These are phyloP conservation scores for Ambrosia artemisiifolia DNA, from an alignment of 129 eudicot species.

Conservation along the genomic window DNA sequence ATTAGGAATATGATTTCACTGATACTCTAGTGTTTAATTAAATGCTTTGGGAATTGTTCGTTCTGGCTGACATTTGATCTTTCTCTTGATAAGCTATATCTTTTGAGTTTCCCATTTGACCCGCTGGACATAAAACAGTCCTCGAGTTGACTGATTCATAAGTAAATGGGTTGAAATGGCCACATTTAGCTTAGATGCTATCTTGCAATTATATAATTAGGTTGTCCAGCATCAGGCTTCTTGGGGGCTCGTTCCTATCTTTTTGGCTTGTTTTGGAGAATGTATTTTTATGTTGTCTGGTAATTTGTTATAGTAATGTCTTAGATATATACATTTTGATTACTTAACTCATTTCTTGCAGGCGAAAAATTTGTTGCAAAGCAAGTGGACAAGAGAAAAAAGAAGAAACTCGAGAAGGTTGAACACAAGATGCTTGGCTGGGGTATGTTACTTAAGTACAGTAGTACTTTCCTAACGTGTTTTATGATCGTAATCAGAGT, in stretches of 20 bases:
- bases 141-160: conserved; percentile 4
- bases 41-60: conserved; percentile 7
- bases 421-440: conserved; percentile 99
- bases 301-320: not conserved
- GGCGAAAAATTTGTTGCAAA: conserved; percentile 86
- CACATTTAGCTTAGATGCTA: conserved; percentile 7
- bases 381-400: conserved; percentile 84
- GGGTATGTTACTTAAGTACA: conserved; percentile 51
- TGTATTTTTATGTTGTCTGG: not conserved
- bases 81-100: not conserved
- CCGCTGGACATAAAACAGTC: conserved; percentile 2
- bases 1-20: not conserved
- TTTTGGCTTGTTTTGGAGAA: not conserved
- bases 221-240: not conserved
- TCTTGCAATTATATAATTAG: not conserved
- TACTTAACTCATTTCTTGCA: conserved; percentile 28
- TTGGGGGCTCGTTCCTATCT: not conserved
- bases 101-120: not conserved
- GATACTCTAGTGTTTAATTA: not conserved
- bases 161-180: conserved; percentile 4
- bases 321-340: not conserved
- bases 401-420: conserved; percentile 81
- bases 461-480: not conserved
- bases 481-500: conserved; percentile 12
- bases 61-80: not conserved